A percentile compares a stretch with the other conserved stretches of the same genome.
Conservation (phyloP, 202 grass and related monocot species). For the Carex sylvatica region DNA sequence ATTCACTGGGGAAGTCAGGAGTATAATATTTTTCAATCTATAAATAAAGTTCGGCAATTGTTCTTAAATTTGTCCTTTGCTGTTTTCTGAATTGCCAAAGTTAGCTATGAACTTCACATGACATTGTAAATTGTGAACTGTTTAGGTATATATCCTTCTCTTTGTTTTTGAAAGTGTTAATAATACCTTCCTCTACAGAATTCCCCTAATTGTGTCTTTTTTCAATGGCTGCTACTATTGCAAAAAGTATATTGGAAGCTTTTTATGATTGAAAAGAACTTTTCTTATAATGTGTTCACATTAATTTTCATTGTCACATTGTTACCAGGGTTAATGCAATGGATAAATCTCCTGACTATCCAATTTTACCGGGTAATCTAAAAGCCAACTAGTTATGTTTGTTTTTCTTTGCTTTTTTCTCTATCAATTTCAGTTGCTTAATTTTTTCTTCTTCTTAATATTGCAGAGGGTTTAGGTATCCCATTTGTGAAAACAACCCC, state of each 20-base stretch:
- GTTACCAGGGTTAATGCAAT: slow-evolving; percentile 25
- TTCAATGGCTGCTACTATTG: not conserved
- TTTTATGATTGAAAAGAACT: not conserved
- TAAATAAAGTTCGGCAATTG: not conserved
- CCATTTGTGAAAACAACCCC: not conserved
- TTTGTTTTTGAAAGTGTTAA: not conserved
- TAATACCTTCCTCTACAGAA: not conserved
- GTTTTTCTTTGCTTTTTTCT: not conserved
- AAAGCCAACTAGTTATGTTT: not conserved
- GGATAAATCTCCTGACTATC: slow-evolving; percentile 4
- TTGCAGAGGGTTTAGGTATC: slow-evolving; percentile 10
- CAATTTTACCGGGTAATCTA: slow-evolving; percentile 17
- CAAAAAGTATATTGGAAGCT: not conserved
- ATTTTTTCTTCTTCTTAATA: not conserved
- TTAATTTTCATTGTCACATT: not conserved
- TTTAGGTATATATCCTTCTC: not conserved
- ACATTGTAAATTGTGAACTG: not conserved
- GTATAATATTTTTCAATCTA: not conserved
- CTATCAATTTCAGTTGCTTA: not conserved
- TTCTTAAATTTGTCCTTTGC: not conserved
- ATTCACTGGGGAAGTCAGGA: not conserved
- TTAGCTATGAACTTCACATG: not conserved
- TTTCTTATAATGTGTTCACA: not conserved
- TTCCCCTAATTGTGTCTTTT: not conserved
- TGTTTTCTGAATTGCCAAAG: not conserved